phyloP scores from a whole-genome alignment of 345 rosid genomes.

The Populus nigra region DNA sequence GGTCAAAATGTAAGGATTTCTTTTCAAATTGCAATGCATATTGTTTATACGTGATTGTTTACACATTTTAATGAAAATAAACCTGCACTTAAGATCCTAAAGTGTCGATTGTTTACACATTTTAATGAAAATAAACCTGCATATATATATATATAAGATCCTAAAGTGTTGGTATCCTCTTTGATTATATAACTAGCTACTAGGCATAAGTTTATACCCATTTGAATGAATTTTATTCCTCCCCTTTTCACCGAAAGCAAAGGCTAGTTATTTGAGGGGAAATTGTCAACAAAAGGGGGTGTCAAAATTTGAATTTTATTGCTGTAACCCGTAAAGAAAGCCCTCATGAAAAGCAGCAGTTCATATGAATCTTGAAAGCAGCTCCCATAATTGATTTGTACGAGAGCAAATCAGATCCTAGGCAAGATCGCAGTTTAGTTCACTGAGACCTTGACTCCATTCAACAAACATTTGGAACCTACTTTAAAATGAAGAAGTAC shows the following conservation, averaged over 20 bases:
- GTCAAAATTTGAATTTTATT: background rate
- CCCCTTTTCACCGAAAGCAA: conserved; percentile 12
- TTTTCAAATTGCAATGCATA: no score
- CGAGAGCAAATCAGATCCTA: background rate
- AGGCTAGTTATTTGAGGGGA: background rate
- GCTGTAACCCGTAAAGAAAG: background rate
- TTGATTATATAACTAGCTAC: no score
- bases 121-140: no score
- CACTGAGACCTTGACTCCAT: background rate
- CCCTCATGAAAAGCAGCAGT: conserved; percentile 5
- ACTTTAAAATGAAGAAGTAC: background rate
- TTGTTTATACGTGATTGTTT: no score
- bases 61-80: no score
- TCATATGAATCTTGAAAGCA: background rate
- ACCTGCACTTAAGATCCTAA: no score
- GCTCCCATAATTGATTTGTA: background rate
- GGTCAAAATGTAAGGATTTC: no score
- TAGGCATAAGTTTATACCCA: background rate
- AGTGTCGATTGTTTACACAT: no score
- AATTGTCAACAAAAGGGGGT: background rate
- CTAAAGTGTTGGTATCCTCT: no score
- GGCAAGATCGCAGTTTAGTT: background rate
- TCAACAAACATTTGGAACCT: conserved; percentile 1
- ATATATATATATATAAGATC: no score
- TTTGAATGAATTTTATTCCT: background rate